Percentiles rank a stretch among this genome's conserved stretches.
These are phyloP conservation scores for Euphorbia schlechtendalii DNA, from an alignment of 441 rosid genomes.

Conservation along the genomic window DNA sequence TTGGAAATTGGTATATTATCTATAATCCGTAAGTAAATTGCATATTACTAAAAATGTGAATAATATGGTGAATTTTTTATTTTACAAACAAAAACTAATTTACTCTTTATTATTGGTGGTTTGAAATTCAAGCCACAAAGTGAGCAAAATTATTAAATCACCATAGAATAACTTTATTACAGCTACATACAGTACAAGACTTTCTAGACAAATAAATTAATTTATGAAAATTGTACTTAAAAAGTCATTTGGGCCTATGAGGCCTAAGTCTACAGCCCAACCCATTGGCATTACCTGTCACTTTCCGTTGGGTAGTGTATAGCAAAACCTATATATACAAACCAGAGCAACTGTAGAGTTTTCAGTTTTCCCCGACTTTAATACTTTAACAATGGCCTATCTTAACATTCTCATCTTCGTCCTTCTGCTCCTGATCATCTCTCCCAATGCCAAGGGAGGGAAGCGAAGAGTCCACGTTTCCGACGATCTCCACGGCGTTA, in stretches of 20 bases:
- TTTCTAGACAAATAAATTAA: no score
- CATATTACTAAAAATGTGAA: no score
- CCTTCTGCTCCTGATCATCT: slow-evolving; percentile 25
- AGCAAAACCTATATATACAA: slow-evolving; percentile 2
- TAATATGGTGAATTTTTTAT: no score
- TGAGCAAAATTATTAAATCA: no score
- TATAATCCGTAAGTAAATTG: no score
- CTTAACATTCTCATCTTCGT: slow-evolving; percentile 15
- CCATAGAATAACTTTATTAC: no score
- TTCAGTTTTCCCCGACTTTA: neutral
- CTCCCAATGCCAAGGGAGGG: slow-evolving; percentile 35
- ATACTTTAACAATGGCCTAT: slow-evolving; percentile 4
- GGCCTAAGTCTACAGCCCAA: neutral
- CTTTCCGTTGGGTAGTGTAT: neutral
- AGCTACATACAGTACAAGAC: no score
- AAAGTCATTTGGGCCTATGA: neutral
- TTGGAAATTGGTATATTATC: no score
- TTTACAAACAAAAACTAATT: no score
- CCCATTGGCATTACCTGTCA: neutral
- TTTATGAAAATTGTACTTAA: no score
- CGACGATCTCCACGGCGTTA: slow-evolving; percentile 77
- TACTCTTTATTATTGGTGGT: no score
- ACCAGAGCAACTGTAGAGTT: neutral
- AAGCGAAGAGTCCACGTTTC: slow-evolving; percentile 58
- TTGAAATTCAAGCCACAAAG: no score